Percentiles rank a stretch among this genome's conserved stretches.
Conservation (phyloP, 805 yeast genomes). For the Helenozyma baotianmanensis region DNA sequence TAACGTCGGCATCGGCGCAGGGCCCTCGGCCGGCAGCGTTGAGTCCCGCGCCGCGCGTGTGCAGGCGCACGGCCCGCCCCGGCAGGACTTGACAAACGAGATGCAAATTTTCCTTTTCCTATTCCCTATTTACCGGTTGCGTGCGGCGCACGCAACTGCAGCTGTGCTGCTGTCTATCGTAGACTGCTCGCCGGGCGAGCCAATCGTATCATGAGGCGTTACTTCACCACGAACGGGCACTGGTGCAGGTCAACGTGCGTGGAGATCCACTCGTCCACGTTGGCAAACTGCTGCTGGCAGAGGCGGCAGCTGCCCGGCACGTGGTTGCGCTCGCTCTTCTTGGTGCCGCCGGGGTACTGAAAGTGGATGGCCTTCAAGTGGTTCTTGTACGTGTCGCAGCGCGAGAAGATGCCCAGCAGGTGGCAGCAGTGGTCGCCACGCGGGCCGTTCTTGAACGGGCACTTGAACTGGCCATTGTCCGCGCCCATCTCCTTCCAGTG, state of each 20-base stretch:
- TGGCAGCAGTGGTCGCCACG: conserved; percentile 55
- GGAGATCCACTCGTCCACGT: conserved; percentile 76
- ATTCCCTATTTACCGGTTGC: too few species aligned
- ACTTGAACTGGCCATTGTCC: conserved; percentile 65
- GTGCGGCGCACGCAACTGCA: too few species aligned
- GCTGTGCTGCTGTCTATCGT: too few species aligned
- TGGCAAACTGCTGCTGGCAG: conserved; percentile 62
- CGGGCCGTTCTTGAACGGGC: conserved; percentile 58
- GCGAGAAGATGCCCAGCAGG: conserved; percentile 75
- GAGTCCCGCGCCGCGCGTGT: too few species aligned
- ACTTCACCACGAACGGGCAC: conserved; percentile 22
- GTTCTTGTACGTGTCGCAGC: conserved; percentile 90
- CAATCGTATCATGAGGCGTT: too few species aligned
- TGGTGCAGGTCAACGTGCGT: conserved; percentile 58
- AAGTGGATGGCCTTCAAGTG: conserved; percentile 88
- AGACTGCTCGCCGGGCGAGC: too few species aligned
- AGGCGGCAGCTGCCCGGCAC: conserved; percentile 74
- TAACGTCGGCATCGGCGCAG: too few species aligned
- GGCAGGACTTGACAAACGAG: too few species aligned
- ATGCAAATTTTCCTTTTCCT: too few species aligned
- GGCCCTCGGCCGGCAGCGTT: too few species aligned
- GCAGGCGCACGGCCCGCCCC: too few species aligned
- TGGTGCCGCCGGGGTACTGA: conserved; percentile 82
- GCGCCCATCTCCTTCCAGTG: conserved; percentile 75
- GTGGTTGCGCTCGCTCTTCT: conserved; percentile 65